Conservation (phyloP, 2,329 filamentous ascomycete genomes). For the Penicillium hesseltinei region DNA sequence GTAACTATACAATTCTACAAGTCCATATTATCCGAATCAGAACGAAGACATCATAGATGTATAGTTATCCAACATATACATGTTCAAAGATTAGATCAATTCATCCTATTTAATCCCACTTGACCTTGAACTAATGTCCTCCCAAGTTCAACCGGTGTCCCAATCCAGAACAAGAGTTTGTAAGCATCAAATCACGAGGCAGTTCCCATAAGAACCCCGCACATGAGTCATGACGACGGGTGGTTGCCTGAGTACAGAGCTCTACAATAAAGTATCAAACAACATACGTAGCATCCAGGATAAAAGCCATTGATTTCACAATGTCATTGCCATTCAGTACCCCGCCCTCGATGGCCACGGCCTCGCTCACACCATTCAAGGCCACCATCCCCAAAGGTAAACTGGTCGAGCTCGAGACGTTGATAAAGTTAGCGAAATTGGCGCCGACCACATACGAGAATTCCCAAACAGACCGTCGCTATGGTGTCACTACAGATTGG, state of each 20-base stretch:
- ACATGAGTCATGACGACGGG: not conserved
- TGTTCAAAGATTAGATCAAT: not conserved
- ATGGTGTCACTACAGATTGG: constrained; percentile 51
- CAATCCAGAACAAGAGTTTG: not conserved
- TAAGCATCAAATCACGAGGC: not conserved
- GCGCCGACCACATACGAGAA: constrained; percentile 53
- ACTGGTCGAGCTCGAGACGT: constrained; percentile 47
- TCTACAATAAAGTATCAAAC: not conserved
- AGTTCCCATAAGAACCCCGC: not conserved
- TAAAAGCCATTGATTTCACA: not conserved
- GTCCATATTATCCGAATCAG: not conserved
- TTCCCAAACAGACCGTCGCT: constrained; percentile 41
- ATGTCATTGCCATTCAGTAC: constrained; percentile 30
- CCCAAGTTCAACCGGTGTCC: not conserved
- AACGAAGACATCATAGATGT: not conserved
- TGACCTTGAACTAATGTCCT: not conserved
- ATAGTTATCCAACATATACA: not conserved
- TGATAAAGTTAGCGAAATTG: constrained; percentile 50
- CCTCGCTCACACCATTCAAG: constrained; percentile 44
- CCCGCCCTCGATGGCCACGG: constrained; percentile 38
- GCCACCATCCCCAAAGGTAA: constrained; percentile 45
- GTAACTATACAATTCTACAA: not conserved
- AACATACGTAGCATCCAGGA: not conserved
- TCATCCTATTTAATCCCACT: not conserved
- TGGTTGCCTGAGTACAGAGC: not conserved